Percentiles rank a stretch among this genome's conserved stretches.
Evolutionary conservation across 148 eudicot species (phyloP).

Genomic region (Rhododendron ovatum): DNA sequence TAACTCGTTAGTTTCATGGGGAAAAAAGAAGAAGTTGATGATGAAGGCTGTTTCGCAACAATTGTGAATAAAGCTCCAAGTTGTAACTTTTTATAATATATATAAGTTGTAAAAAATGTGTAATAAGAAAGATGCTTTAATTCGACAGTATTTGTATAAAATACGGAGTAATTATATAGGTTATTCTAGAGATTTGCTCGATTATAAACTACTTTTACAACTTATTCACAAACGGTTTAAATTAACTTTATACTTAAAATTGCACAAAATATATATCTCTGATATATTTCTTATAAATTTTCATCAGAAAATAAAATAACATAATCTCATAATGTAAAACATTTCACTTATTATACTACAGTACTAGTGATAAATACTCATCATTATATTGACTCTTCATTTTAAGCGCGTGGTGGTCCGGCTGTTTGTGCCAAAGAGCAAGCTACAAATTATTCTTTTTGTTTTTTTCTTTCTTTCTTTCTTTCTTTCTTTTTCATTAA

Average conservation of each 20-base stretch:
- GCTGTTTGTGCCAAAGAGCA: neutral
- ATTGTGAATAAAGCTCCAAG: neutral
- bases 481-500: neutral
- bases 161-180: neutral
- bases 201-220: neutral
- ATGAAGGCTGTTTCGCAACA: too few relatives aligned
- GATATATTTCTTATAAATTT: too few relatives aligned
- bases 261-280: neutral
- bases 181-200: neutral
- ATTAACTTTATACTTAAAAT: neutral
- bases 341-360: too few relatives aligned
- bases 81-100: neutral
- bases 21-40: too few relatives aligned
- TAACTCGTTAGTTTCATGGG: too few relatives aligned
- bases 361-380: too few relatives aligned
- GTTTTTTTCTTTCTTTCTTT: too few relatives aligned
- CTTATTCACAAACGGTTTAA: too few relatives aligned
- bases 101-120: neutral
- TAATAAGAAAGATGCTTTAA: neutral
- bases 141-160: neutral
- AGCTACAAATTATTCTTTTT: neutral
- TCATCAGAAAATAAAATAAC: too few relatives aligned
- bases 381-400: too few relatives aligned
- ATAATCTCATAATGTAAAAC: too few relatives aligned
- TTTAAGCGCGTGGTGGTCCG: neutral